Conservation (phyloP, 2,329 filamentous ascomycete species). For the Sarocladium oryzae region DNA sequence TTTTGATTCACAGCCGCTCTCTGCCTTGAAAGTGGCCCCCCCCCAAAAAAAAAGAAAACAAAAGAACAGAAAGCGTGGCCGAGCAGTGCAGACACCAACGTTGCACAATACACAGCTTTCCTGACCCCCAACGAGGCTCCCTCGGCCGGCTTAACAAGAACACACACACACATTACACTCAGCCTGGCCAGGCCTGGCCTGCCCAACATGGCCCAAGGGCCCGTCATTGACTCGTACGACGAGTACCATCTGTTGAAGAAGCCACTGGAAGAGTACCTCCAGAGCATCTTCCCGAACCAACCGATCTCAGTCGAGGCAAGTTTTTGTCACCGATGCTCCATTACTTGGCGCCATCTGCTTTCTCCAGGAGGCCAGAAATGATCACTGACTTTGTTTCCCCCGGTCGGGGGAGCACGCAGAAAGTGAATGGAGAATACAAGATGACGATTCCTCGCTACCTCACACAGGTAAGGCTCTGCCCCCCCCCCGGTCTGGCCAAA, state of each 20-base stretch:
- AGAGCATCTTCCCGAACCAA: background rate
- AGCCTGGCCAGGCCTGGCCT: too few species aligned
- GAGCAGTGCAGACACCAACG: too few species aligned
- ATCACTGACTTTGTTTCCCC: background rate
- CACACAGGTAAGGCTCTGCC: background rate
- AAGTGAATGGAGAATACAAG: background rate
- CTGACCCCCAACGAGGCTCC: too few species aligned
- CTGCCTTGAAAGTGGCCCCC: too few species aligned
- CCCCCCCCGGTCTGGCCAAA: background rate
- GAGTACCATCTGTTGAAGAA: background rate
- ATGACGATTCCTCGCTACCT: background rate
- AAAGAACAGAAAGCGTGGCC: too few species aligned
- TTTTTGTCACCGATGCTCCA: background rate
- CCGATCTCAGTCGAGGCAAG: background rate
- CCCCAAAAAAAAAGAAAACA: too few species aligned
- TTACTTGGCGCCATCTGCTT: background rate
- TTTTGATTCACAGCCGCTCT: too few species aligned
- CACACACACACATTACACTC: too few species aligned
- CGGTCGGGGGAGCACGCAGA: background rate
- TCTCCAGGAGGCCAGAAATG: background rate
- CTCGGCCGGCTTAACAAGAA: too few species aligned
- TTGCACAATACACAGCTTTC: too few species aligned
- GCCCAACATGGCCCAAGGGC: too few species aligned
- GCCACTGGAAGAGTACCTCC: background rate
- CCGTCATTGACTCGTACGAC: background rate